Evolutionary conservation across 2,329 filamentous ascomycete genomes (phyloP), one percentile per base, ranked within the genome.

Genomic region (Microascus cirrosus): DNA sequence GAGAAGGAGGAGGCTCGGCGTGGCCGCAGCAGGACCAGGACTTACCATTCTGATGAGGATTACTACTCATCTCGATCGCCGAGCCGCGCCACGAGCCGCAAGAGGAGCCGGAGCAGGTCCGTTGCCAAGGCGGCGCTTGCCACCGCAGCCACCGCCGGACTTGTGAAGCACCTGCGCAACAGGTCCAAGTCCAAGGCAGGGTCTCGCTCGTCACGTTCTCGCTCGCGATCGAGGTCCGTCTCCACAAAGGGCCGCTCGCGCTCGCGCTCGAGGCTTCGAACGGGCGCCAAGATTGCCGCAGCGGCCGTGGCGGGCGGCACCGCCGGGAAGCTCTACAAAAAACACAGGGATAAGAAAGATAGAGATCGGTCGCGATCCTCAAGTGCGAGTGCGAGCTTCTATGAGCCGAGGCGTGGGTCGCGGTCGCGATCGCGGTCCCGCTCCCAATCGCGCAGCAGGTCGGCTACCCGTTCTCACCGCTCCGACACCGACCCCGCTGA

Each of bases 291-390:
- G 68, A 79, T 86, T 59, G 80, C 78, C 1, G 82, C 79, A 1
- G 81, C 81, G 10, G 82, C 82, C 5, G 72, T 84, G 4, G 81
- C 80, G 24, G 82, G 80, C 53, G 82, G 82, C 10, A 78, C 80
- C 1, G 83, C 82, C 45, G 80, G 78, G 63, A 84, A 83, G 66
- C 65, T 85, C 24, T 85, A 82, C 70, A 81, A 85, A 68, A 76
- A 75, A 54, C 78, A 77, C 62, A 77, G 82, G 68, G 78, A 83
- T 12, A 85, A 69, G 68, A 65, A 73, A 28, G 56, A 54, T 54
- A 48, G 58, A 25, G 61, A 57, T 34, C 56, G 58, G 51, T 64
- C 62, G 34, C 59, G 56, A 25, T 63, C 61, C 54, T 62, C 61
- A 51, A 65, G 65, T 35, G 51, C 50, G 53, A 32, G 50, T 36